Conservation (phyloP, 202 grass and related monocot genomes). For the Dendrocalamus latiflorus region DNA sequence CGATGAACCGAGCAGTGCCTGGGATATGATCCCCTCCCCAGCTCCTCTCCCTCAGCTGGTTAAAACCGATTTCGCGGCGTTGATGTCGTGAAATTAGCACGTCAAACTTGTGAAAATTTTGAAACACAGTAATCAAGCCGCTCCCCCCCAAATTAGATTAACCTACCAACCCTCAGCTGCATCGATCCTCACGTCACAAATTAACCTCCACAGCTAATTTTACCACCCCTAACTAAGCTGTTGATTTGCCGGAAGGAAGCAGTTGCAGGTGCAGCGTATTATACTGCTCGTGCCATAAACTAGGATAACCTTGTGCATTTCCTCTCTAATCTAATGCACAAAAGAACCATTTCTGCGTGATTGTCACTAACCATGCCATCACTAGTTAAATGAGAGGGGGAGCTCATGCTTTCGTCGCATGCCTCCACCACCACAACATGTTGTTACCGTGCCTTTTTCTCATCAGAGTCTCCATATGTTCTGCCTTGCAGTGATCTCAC, state of each 20-base stretch:
- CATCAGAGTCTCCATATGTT: background rate
- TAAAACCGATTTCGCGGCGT: slow-evolving; percentile 37
- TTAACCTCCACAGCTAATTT: no score
- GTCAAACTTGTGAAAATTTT: no score
- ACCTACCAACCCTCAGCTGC: no score
- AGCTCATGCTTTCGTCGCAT: slow-evolving; percentile 60
- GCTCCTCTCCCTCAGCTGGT: background rate
- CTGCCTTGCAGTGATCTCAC: slow-evolving; percentile 24
- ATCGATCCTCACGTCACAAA: no score
- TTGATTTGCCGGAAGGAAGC: no score
- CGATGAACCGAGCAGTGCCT: background rate
- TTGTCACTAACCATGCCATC: slow-evolving; percentile 46
- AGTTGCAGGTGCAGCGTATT: slow-evolving; percentile 35
- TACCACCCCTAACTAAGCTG: no score
- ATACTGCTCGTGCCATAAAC: slow-evolving; percentile 10
- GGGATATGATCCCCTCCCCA: background rate
- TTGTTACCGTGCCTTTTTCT: slow-evolving; percentile 39
- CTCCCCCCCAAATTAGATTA: no score
- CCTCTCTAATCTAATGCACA: slow-evolving; percentile 13
- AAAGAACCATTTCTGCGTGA: slow-evolving; percentile 29
- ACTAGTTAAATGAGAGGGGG: slow-evolving; percentile 50
- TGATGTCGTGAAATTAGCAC: slow-evolving; percentile 42
- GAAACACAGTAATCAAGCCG: no score
- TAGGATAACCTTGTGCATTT: background rate
- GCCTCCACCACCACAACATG: slow-evolving; percentile 40